phyloP scores from a whole-genome alignment of 805 yeast genomes.

The Wickerhamiella sergipiensis region DNA sequence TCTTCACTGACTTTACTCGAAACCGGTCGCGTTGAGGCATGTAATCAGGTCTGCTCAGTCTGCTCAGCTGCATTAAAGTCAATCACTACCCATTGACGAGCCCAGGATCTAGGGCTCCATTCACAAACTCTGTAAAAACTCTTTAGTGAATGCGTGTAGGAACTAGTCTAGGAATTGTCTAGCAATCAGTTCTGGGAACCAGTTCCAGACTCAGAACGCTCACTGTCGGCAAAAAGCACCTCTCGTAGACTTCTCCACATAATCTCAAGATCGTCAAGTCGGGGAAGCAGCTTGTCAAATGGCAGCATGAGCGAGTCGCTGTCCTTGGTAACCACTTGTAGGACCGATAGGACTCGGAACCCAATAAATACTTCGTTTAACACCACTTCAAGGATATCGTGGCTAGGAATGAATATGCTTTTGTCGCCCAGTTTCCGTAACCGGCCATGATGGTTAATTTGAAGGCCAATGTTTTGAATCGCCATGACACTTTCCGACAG shows the following conservation, averaged over 20 bases:
- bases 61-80: too few species aligned
- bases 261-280: constrained; percentile 10
- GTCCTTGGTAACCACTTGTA: constrained; percentile 42
- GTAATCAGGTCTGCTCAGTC: too few species aligned
- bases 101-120: too few species aligned
- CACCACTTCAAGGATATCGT: constrained; percentile 45
- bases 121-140: neutral
- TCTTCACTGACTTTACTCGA: neutral
- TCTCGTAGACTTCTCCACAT: constrained; percentile 1
- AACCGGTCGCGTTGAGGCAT: neutral
- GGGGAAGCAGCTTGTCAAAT: constrained; percentile 16
- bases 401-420: constrained; percentile 40
- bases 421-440: constrained; percentile 18
- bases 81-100: too few species aligned
- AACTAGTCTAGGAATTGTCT: too few species aligned
- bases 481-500: constrained; percentile 28
- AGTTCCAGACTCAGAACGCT: neutral
- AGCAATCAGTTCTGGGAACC: too few species aligned
- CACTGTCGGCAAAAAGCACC: neutral
- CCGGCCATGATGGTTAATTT: constrained; percentile 25
- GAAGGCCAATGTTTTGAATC: constrained; percentile 36
- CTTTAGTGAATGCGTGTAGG: too few species aligned
- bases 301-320: constrained; percentile 21
- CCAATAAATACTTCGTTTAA: constrained; percentile 67
- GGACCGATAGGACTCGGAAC: constrained; percentile 49